Evolutionary conservation across 2,329 filamentous ascomycete species (phyloP).

Genomic region (Geosmithia flava): DNA sequence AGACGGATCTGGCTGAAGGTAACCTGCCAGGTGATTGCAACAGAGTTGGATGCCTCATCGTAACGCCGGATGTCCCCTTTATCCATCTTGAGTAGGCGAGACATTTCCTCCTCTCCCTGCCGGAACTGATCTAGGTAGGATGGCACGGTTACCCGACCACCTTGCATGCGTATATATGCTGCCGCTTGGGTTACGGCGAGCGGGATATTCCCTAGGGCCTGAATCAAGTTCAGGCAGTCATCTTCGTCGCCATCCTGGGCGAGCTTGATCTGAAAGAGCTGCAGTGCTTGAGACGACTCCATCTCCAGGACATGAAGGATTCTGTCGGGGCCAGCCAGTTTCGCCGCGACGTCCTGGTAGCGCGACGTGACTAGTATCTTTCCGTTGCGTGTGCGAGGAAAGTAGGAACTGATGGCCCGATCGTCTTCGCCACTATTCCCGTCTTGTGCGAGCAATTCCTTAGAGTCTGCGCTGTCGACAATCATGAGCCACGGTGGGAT

Average conservation of each 20-base stretch:
- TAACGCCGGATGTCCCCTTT: slow-evolving; percentile 4
- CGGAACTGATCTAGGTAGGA: not conserved
- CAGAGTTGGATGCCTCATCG: slow-evolving; percentile 10
- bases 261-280: not conserved
- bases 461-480: not conserved
- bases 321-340: not conserved
- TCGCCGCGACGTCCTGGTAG: not conserved
- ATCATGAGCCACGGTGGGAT: not conserved
- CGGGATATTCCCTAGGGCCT: not conserved
- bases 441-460: not conserved
- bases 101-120: not conserved
- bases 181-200: not conserved
- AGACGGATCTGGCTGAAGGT: slow-evolving; percentile 19
- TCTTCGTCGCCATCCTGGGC: not conserved
- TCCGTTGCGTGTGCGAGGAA: not conserved
- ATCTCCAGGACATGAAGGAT: not conserved
- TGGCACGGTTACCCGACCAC: not conserved
- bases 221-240: not conserved
- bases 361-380: not conserved
- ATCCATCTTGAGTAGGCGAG: slow-evolving; percentile 7
- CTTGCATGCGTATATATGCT: not conserved
- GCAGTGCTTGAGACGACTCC: not conserved
- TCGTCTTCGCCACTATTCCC: not conserved
- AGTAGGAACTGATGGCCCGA: not conserved
- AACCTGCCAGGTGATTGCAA: slow-evolving; percentile 14